Evolutionary conservation across 2,329 filamentous ascomycete genomes (phyloP), one percentile per base, ranked within the genome.

Genomic region (Celoporthe dispersa): DNA sequence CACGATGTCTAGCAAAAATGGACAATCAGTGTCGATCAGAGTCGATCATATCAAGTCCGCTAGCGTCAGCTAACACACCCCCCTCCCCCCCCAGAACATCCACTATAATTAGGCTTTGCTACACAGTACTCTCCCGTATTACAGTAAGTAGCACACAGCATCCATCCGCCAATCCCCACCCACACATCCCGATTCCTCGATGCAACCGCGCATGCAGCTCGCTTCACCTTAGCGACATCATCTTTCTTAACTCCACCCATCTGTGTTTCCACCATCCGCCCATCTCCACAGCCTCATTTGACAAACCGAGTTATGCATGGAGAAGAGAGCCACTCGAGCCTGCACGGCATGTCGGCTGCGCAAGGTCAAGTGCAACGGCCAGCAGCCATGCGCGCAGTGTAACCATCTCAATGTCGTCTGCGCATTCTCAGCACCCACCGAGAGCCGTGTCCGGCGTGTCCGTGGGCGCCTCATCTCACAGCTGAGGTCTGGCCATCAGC

Each of bases 331-430:
- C 16, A 16, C 53, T 31, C 67, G 65, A 37, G 70, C 72, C 11
- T 74, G 73, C 48, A 72, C 70, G 37, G 69, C 68, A 39, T 74
- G 73, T 62, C 73, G 73, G 12, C 63, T 73, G 48, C 69, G 73
- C 31, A 74, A 74, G 51, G 73, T 74, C n/a, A 72, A 68, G 41
- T 74, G 73, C 67, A 72, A 84, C 73, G 83, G 84, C 41, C 77
- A 81, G 68, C 76, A 80, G 35, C 76, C 79, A 59, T 86, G 84
- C 68, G 77, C 80, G 68, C 80, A 82, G 69, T 83, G 81, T 73
- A 75, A 73, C 28, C 81, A 83, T 73, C 78, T 84, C 61, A 81
- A 81, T 41, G 74, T 86, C n/a, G 76, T 74, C 39, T 86, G 84
- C 74, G 78, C 82, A 2, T 85, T 84, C 73, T 79, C 81, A 5